A percentile compares a stretch with the other conserved stretches of the same genome.
These are phyloP conservation scores for Clonostachys sp. DNA, from an alignment of 2,329 filamentous ascomycete species.

Conservation along the genomic window DNA sequence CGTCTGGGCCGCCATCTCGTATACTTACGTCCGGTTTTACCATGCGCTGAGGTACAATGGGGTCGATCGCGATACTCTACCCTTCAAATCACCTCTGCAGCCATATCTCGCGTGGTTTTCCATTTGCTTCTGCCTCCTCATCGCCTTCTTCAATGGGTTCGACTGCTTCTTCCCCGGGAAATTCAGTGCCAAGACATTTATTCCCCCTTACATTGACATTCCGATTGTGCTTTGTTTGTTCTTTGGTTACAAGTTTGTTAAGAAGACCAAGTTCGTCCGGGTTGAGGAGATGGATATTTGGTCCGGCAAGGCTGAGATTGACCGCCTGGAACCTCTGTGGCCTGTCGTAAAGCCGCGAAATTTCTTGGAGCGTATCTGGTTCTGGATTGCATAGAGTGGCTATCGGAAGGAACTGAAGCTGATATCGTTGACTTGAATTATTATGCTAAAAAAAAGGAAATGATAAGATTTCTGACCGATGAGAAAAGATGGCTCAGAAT, in stretches of 20 bases:
- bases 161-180: conserved; percentile 61
- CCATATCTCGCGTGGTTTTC: conserved; percentile 65
- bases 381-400: conserved; percentile 27
- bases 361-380: conserved; percentile 30
- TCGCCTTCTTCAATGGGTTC: conserved; percentile 70
- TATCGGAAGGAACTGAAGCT: neutral
- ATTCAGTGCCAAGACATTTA: conserved; percentile 44
- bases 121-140: conserved; percentile 54
- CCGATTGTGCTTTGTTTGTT: conserved; percentile 62
- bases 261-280: conserved; percentile 46
- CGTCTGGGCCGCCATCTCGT: conserved; percentile 62
- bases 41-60: conserved; percentile 61
- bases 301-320: conserved; percentile 32
- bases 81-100: conserved; percentile 62
- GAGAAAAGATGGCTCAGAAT: no score
- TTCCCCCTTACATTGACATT: conserved; percentile 67
- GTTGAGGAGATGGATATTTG: conserved; percentile 31
- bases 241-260: conserved; percentile 59
- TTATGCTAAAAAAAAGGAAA: no score
- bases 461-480: no score
- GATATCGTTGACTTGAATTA: no score
- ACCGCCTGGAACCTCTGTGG: conserved; percentile 29
- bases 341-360: conserved; percentile 25
- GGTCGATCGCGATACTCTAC: conserved; percentile 57
- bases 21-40: conserved; percentile 67